Conservation (phyloP, 163 green algal species). For the Scenedesmus sp. region DNA sequence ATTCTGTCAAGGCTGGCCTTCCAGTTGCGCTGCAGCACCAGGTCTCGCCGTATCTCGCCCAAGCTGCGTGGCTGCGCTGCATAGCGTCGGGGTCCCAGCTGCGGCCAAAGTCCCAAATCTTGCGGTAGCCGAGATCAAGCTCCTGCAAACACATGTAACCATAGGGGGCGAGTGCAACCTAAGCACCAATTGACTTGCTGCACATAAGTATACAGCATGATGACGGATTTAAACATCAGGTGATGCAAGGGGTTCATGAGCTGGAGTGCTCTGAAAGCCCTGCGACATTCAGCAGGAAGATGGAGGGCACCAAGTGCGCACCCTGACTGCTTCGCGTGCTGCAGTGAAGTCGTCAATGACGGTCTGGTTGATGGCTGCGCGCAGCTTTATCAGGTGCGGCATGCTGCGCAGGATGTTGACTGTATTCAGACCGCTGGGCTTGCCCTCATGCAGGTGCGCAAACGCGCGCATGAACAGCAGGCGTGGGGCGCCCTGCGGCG, state of each 20-base stretch:
- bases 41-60: slow-evolving; percentile 68
- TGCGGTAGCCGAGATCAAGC: slow-evolving; percentile 75
- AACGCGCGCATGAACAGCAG: slow-evolving; percentile 90
- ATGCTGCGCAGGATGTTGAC: slow-evolving; percentile 78
- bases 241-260: no score
- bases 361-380: slow-evolving; percentile 63
- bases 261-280: no score
- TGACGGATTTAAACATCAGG: no score
- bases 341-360: slow-evolving; percentile 74
- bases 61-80: slow-evolving; percentile 46
- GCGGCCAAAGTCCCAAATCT: slow-evolving; percentile 84
- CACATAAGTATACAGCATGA: no score
- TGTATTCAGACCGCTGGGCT: slow-evolving; percentile 80
- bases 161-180: no score
- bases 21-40: slow-evolving; percentile 76
- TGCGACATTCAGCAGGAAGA: background rate
- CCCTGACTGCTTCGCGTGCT: slow-evolving; percentile 42
- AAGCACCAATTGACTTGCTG: no score
- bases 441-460: slow-evolving; percentile 78
- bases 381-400: slow-evolving; percentile 68
- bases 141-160: background rate
- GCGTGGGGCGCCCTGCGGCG: slow-evolving; percentile 67
- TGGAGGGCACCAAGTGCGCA: background rate
- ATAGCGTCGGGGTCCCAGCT: slow-evolving; percentile 83
- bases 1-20: slow-evolving; percentile 77